Evolutionary conservation across 768 basidiomycete genomes (phyloP).

Genomic region (Porphyrellus cyaneotinctus): DNA sequence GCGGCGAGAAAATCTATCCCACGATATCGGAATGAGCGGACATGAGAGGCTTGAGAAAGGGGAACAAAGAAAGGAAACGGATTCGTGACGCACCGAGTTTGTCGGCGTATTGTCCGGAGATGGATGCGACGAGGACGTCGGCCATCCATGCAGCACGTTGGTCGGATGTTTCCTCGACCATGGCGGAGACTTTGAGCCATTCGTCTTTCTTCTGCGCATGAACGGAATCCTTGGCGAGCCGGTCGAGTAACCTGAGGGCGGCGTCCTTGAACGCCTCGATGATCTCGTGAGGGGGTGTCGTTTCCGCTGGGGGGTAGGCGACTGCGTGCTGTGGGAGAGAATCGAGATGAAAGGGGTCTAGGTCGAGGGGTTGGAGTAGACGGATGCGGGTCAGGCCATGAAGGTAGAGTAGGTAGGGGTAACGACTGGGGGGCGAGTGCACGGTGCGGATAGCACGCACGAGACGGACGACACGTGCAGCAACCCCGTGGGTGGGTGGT

Average conservation of each 20-base stretch:
- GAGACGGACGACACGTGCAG: constrained; percentile 68
- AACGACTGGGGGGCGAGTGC: constrained; percentile 33
- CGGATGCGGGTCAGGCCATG: constrained; percentile 68
- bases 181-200: constrained; percentile 62
- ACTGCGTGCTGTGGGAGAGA: constrained; percentile 42
- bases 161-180: constrained; percentile 69
- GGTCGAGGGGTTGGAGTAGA: constrained; percentile 40
- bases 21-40: constrained; percentile 1
- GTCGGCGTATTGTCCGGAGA: constrained; percentile 61
- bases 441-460: constrained; percentile 51
- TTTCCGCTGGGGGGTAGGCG: constrained; percentile 41
- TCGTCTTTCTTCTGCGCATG: constrained; percentile 56
- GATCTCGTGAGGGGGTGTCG: constrained; percentile 47
- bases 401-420: constrained; percentile 66
- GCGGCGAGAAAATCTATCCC: constrained; percentile 56
- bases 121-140: constrained; percentile 61
- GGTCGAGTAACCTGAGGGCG: constrained; percentile 62
- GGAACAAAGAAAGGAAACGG: not conserved
- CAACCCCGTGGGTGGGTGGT: constrained; percentile 58
- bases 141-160: constrained; percentile 70
- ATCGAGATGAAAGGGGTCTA: constrained; percentile 26
- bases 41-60: not conserved
- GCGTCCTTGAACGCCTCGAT: constrained; percentile 67
- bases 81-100: constrained; percentile 54
- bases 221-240: constrained; percentile 44